Evolutionary conservation across 140 eudicot species (phyloP).

Genomic region (Ambrosia hybrid): DNA sequence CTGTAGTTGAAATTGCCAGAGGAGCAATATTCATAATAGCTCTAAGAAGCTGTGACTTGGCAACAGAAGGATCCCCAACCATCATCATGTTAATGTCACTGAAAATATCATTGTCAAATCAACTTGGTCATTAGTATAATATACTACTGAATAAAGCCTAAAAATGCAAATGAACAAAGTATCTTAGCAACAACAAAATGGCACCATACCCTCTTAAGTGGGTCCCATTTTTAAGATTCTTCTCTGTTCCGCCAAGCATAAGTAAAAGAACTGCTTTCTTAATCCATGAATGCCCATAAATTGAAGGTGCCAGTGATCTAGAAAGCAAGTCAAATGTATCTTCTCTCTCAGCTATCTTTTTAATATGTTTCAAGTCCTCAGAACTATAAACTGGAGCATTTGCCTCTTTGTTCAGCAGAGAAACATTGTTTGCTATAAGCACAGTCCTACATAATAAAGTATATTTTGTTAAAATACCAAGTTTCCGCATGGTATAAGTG

Average conservation of each 20-base stretch:
- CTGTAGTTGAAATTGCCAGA: conserved; percentile 93
- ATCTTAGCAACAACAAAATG: neutral
- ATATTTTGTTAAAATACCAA: conserved; percentile 3
- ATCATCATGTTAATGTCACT: conserved; percentile 99
- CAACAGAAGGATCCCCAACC: conserved; percentile 99
- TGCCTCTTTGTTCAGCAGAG: conserved; percentile 82
- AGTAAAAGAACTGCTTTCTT: conserved; percentile 85
- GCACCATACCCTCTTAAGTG: conserved; percentile 80
- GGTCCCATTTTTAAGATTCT: conserved; percentile 95
- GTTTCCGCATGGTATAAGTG: neutral
- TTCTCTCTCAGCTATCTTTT: conserved; percentile 77
- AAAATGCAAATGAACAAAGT: neutral
- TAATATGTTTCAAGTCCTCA: conserved; percentile 70
- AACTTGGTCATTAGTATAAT: neutral
- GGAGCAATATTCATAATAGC: conserved; percentile 99
- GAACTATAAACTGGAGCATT: conserved; percentile 67
- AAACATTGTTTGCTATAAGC: conserved; percentile 87
- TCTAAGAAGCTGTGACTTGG: conserved; percentile 95
- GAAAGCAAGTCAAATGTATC: conserved; percentile 90
- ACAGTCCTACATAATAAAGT: conserved; percentile 65
- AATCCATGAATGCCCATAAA: conserved; percentile 94
- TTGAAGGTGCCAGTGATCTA: conserved; percentile 94
- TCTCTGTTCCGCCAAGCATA: conserved; percentile 97
- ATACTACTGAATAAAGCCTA: too few species aligned
- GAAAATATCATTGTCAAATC: conserved; percentile 16